Conservation (phyloP, 1,139 yeast species). For the Suhomyces ambrosiae region DNA sequence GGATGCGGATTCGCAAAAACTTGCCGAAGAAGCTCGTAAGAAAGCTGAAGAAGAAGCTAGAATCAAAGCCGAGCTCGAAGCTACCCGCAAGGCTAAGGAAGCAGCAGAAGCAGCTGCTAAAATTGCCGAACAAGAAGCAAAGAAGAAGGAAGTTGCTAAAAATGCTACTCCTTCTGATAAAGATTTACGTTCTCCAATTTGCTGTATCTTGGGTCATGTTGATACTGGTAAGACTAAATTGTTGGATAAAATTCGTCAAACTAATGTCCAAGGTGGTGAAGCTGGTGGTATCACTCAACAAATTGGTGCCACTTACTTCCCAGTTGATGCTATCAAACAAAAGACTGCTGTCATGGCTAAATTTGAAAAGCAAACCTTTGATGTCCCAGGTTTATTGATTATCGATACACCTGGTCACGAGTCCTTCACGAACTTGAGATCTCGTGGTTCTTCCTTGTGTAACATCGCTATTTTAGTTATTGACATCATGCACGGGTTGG, state of each 20-base stretch:
- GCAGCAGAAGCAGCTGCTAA: constrained; percentile 23
- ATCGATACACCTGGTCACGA: constrained; percentile 99
- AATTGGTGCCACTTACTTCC: constrained; percentile 99
- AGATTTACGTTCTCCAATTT: constrained; percentile 94
- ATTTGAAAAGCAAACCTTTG: constrained; percentile 81
- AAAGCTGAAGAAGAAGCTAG: constrained; percentile 16
- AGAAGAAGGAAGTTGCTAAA: constrained; percentile 27
- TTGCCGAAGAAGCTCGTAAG: constrained; percentile 17
- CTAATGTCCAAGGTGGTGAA: constrained; percentile 99
- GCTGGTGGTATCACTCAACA: constrained; percentile 99
- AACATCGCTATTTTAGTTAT: constrained; percentile 97
- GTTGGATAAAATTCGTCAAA: constrained; percentile 95
- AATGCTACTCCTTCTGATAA: constrained; percentile 28
- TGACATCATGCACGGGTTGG: constrained; percentile 98
- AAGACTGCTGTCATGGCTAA: constrained; percentile 91
- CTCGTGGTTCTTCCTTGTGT: constrained; percentile 98
- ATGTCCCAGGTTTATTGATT: constrained; percentile 94
- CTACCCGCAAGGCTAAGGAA: constrained; percentile 22
- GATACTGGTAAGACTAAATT: constrained; percentile 99
- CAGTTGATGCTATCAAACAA: constrained; percentile 86
- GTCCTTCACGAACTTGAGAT: constrained; percentile 94
- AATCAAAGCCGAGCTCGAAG: constrained; percentile 20
- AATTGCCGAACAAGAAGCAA: constrained; percentile 33
- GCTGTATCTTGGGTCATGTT: constrained; percentile 98
- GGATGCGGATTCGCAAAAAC: constrained; percentile 26